Percentiles rank a stretch among this genome's conserved stretches.
Conservation (phyloP, 2,329 filamentous ascomycete genomes). For the Epichloe glyceriae region DNA sequence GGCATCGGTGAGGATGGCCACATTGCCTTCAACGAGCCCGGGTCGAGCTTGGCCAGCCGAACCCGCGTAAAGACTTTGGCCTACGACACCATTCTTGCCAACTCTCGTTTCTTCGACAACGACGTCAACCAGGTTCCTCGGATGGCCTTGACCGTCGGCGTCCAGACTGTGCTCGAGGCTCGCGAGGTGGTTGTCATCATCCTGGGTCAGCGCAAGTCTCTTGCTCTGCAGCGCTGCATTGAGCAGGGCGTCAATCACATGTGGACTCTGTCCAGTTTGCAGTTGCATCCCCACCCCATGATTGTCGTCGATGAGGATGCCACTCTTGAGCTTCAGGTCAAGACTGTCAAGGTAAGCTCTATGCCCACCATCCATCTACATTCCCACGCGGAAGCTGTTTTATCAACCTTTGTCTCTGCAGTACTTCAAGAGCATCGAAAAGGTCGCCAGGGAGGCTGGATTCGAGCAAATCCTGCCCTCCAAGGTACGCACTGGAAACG, state of each 20-base stretch:
- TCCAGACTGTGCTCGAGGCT: slow-evolving; percentile 71
- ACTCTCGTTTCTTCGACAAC: slow-evolving; percentile 71
- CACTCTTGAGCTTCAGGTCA: slow-evolving; percentile 58
- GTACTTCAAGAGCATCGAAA: slow-evolving; percentile 62
- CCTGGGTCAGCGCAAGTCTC: slow-evolving; percentile 66
- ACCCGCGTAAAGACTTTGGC: slow-evolving; percentile 79
- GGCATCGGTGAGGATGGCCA: slow-evolving; percentile 80
- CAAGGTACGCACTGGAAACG: slow-evolving; percentile 40
- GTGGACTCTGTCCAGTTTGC: slow-evolving; percentile 76
- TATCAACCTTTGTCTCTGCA: slow-evolving; percentile 14
- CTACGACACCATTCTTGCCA: slow-evolving; percentile 76
- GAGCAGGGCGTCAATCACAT: slow-evolving; percentile 79
- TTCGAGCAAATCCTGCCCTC: slow-evolving; percentile 46
- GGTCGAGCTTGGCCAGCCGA: slow-evolving; percentile 61
- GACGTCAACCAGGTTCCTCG: slow-evolving; percentile 62
- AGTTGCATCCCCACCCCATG: slow-evolving; percentile 69
- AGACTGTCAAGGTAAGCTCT: slow-evolving; percentile 48
- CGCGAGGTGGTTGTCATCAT: slow-evolving; percentile 75
- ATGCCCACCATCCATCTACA: too few species aligned
- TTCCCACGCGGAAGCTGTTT: background rate
- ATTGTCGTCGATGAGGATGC: slow-evolving; percentile 76
- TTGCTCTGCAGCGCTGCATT: slow-evolving; percentile 67
- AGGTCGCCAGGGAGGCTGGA: slow-evolving; percentile 42
- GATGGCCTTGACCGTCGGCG: slow-evolving; percentile 74
- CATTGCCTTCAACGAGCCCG: slow-evolving; percentile 84